Conservation (phyloP, 306 rosid species). For the Cicer cuneatum region DNA sequence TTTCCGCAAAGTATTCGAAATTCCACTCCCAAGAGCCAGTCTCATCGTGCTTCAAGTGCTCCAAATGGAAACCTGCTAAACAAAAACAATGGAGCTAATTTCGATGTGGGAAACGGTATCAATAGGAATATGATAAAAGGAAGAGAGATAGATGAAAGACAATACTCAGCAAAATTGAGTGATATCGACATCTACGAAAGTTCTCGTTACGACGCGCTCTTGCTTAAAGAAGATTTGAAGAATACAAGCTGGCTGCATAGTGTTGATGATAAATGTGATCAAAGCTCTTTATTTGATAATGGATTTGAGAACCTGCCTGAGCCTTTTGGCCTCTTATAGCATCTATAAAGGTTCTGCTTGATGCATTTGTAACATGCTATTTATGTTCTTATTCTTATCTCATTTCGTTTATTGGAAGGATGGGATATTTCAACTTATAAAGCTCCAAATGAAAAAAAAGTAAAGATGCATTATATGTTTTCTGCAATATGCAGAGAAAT, state of each 20-base stretch:
- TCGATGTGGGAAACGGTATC: constrained; percentile 53
- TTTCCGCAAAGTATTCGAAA: constrained; percentile 89
- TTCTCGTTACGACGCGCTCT: constrained; percentile 85
- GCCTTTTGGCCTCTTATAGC: constrained; percentile 86
- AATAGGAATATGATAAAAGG: constrained; percentile 53
- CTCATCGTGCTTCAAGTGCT: constrained; percentile 55
- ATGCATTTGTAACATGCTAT: constrained; percentile 42
- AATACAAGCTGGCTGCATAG: constrained; percentile 88
- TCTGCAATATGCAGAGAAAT: constrained; percentile 47
- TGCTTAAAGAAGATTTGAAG: constrained; percentile 92
- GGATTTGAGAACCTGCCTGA: constrained; percentile 94
- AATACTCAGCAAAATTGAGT: constrained; percentile 63
- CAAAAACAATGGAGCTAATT: constrained; percentile 52
- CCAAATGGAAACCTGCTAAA: constrained; percentile 56
- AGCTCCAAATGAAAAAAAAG: constrained; percentile 53
- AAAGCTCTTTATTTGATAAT: constrained; percentile 76
- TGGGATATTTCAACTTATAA: constrained; percentile 53
- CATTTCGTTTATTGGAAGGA: constrained; percentile 53
- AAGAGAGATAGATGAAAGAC: constrained; percentile 58
- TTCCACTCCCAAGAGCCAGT: constrained; percentile 64
- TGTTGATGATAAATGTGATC: constrained; percentile 75
- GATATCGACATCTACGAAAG: constrained; percentile 88
- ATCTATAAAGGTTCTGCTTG: constrained; percentile 45
- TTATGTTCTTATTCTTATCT: constrained; percentile 43
- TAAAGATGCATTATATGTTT: constrained; percentile 52